phyloP scores from a whole-genome alignment of 768 basidiomycete species.

The Collybia mongolica region DNA sequence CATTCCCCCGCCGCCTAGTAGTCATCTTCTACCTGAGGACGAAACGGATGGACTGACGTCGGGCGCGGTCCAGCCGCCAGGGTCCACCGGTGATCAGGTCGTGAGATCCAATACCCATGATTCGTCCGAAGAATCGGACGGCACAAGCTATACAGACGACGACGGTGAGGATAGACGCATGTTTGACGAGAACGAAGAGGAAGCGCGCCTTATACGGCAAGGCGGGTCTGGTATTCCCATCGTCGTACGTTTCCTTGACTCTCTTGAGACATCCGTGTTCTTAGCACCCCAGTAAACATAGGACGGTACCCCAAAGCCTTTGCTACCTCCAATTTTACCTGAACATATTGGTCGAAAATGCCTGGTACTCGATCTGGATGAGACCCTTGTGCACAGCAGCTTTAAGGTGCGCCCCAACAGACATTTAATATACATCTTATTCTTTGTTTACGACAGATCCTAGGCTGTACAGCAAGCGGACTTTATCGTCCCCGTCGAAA shows the following conservation, averaged over 20 bases:
- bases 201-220: conserved; percentile 80
- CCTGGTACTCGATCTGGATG: conserved; percentile 94
- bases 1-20: conserved; percentile 32
- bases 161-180: conserved; percentile 50
- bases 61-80: conserved; percentile 87
- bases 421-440: conserved; percentile 5
- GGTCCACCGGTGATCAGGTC: conserved; percentile 59
- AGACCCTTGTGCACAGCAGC: conserved; percentile 97
- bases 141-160: conserved; percentile 65
- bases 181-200: conserved; percentile 79
- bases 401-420: conserved; percentile 75
- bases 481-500: conserved; percentile 98
- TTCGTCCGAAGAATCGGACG: conserved; percentile 57
- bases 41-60: conserved; percentile 88
- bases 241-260: conserved; percentile 56
- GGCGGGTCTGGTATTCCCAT: conserved; percentile 95
- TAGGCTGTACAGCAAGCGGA: conserved; percentile 93
- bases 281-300: conserved; percentile 24
- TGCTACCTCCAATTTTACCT: conserved; percentile 79
- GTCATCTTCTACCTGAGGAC: conserved; percentile 46
- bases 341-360: conserved; percentile 92
- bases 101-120: conserved; percentile 37
- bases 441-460: not conserved
- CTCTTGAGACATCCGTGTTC: not conserved
- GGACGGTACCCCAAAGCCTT: conserved; percentile 84